These are phyloP conservation scores for Thalia dealbata DNA, from an alignment of 176 grass and related monocot species.

Conservation along the genomic window DNA sequence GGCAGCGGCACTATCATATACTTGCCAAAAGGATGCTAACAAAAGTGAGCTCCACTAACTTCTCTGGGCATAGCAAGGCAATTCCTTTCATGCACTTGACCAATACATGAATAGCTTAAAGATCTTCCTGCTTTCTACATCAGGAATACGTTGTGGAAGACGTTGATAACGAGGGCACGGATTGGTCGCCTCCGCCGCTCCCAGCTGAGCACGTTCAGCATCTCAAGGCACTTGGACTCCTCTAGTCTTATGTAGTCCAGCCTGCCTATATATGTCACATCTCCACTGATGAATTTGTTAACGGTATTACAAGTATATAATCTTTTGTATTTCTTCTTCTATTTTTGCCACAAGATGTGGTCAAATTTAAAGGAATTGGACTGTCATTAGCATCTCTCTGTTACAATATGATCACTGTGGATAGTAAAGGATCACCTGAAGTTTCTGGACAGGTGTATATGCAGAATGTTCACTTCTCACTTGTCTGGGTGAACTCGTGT, in stretches of 20 bases:
- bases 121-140: neutral
- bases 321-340: too few relatives aligned
- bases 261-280: too few relatives aligned
- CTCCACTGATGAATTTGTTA: too few relatives aligned
- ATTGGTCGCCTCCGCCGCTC: constrained; percentile 70
- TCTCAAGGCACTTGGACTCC: constrained; percentile 76
- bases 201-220: constrained; percentile 74
- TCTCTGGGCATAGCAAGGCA: neutral
- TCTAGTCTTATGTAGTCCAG: constrained; percentile 65
- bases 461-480: too few relatives aligned
- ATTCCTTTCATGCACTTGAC: neutral
- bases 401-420: too few relatives aligned
- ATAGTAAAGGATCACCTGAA: too few relatives aligned
- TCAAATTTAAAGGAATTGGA: too few relatives aligned
- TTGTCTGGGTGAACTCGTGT: too few relatives aligned
- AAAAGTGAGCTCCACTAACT: constrained; percentile 39
- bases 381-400: too few relatives aligned
- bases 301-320: too few relatives aligned
- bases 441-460: too few relatives aligned
- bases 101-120: neutral
- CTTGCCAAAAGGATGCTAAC: constrained; percentile 96
- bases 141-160: constrained; percentile 95
- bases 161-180: constrained; percentile 51
- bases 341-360: too few relatives aligned
- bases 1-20: constrained; percentile 97